These are phyloP conservation scores for Psilocybe tampanensis DNA, from an alignment of 768 basidiomycete genomes.

Conservation along the genomic window DNA sequence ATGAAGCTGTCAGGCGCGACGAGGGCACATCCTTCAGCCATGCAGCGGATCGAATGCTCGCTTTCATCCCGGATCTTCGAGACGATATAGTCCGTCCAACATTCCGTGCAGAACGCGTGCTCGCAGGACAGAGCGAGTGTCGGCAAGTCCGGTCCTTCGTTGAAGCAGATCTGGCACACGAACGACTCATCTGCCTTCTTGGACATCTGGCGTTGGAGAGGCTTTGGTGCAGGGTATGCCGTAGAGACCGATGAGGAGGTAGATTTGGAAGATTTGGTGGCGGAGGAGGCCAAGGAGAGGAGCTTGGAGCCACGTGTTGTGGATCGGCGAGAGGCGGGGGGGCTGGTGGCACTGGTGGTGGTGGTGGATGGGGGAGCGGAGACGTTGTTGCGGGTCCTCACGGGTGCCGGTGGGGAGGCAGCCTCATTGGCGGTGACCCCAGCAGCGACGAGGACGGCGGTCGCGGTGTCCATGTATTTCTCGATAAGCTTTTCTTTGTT, in stretches of 20 bases:
- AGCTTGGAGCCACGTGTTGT: conserved; percentile 41
- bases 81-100: conserved; percentile 80
- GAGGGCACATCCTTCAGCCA: conserved; percentile 76
- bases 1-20: conserved; percentile 69
- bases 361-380: conserved; percentile 14
- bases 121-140: conserved; percentile 78
- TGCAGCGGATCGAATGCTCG: conserved; percentile 73
- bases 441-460: conserved; percentile 69
- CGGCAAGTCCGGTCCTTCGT: conserved; percentile 60
- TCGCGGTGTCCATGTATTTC: conserved; percentile 94
- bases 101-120: conserved; percentile 81
- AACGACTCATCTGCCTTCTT: conserved; percentile 53
- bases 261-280: conserved; percentile 35
- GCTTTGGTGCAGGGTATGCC: conserved; percentile 20
- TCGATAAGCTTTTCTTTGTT: conserved; percentile 96
- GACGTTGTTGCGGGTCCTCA: conserved; percentile 30
- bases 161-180: conserved; percentile 93
- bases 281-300: conserved; percentile 31
- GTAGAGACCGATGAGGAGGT: conserved; percentile 19
- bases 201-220: conserved; percentile 27
- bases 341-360: conserved; percentile 5
- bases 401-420: conserved; percentile 31
- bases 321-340: conserved; percentile 29
- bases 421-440: conserved; percentile 59
- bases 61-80: conserved; percentile 86